phyloP scores from a whole-genome alignment of 2,329 filamentous ascomycete genomes.

The Neonectria neomacrospora region DNA sequence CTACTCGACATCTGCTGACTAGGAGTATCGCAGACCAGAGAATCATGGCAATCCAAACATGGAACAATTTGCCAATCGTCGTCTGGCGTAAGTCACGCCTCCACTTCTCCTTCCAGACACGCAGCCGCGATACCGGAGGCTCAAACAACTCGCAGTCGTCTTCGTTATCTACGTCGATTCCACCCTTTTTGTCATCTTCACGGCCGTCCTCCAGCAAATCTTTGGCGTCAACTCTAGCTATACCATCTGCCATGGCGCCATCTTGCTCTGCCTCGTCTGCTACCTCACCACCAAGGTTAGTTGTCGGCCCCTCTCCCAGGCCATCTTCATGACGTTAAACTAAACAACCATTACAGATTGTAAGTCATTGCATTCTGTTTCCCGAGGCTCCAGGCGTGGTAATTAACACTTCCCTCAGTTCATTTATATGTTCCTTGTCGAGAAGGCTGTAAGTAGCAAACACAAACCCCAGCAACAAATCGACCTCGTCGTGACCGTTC shows the following conservation, averaged over 20 bases:
- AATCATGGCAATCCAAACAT: slow-evolving; percentile 50
- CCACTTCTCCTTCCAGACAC: neutral
- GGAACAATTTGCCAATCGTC: slow-evolving; percentile 55
- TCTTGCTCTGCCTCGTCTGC: slow-evolving; percentile 69
- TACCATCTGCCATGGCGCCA: slow-evolving; percentile 65
- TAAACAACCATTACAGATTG: slow-evolving; percentile 9
- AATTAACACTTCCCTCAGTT: slow-evolving; percentile 49
- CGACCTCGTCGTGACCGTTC: neutral
- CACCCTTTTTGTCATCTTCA: slow-evolving; percentile 67
- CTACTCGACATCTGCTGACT: slow-evolving; percentile 18
- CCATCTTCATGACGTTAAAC: neutral
- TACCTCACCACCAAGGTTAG: slow-evolving; percentile 72
- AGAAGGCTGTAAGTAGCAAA: slow-evolving; percentile 64
- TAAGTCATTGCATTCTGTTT: neutral
- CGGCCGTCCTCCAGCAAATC: slow-evolving; percentile 66
- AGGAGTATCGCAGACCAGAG: slow-evolving; percentile 49
- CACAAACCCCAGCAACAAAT: neutral
- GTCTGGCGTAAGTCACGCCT: slow-evolving; percentile 54
- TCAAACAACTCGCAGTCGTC: slow-evolving; percentile 58
- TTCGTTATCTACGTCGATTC: slow-evolving; percentile 70
- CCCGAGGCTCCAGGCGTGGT: neutral
- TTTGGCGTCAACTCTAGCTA: slow-evolving; percentile 65
- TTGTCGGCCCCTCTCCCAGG: slow-evolving; percentile 4
- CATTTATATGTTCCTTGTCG: slow-evolving; percentile 73
- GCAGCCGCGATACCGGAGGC: neutral